Conservation (phyloP, 2,329 filamentous ascomycete species). For the Pyricularia sp. region DNA sequence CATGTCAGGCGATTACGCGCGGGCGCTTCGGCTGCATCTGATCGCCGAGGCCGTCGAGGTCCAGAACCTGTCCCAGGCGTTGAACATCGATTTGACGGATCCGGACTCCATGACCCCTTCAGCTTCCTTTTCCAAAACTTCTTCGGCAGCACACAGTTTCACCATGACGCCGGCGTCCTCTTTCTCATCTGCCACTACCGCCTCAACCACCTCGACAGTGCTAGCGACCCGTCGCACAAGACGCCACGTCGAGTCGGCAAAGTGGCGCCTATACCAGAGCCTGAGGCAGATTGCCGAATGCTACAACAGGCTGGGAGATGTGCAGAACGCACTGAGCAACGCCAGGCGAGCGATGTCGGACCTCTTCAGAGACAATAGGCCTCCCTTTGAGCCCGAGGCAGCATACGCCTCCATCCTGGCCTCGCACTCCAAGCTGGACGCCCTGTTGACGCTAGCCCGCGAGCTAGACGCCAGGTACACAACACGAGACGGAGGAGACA, state of each 20-base stretch:
- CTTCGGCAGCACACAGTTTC: not conserved
- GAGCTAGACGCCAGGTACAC: not conserved
- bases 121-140: not conserved
- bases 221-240: not conserved
- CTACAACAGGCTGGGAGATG: slow-evolving; percentile 1
- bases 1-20: not conserved
- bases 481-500: not conserved
- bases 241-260: not conserved
- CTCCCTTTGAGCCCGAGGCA: slow-evolving; percentile 3
- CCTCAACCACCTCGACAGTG: not conserved
- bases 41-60: slow-evolving; percentile 1
- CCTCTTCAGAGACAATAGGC: not conserved
- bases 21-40: not conserved
- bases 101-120: not conserved
- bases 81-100: slow-evolving; percentile 1
- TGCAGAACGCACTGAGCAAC: not conserved
- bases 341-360: not conserved
- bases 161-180: not conserved
- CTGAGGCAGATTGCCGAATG: slow-evolving; percentile 1
- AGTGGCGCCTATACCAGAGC: slow-evolving; percentile 3
- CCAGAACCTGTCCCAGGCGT: not conserved
- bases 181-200: not conserved
- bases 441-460: not conserved
- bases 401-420: slow-evolving; percentile 2
- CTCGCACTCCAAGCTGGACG: not conserved